Evolutionary conservation across 805 yeast species (phyloP).

Genomic region (Ogataea parapolymorpha): DNA sequence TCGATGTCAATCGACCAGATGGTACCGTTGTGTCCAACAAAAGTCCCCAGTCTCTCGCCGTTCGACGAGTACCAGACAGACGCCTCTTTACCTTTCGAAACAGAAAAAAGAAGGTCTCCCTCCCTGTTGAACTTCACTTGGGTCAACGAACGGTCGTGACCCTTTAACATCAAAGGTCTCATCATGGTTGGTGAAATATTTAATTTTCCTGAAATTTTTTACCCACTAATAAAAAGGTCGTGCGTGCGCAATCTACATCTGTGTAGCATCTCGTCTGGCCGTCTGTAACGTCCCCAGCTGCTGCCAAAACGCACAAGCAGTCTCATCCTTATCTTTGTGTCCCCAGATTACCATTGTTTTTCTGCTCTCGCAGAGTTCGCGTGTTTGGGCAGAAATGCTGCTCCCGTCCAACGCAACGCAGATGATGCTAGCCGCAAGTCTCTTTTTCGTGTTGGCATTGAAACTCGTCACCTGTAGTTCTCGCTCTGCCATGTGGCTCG

Average conservation of each 20-base stretch:
- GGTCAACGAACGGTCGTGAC: conserved; percentile 96
- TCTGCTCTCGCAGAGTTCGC: background rate
- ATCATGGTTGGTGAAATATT: conserved; percentile 32
- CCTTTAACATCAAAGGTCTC: conserved; percentile 76
- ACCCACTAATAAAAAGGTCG: conserved; percentile 6
- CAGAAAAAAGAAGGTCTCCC: conserved; percentile 90
- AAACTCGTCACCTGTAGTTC: conserved; percentile 1
- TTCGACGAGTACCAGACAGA: conserved; percentile 92
- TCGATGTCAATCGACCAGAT: conserved; percentile 93
- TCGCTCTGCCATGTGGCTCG: background rate
- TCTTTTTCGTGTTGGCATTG: conserved; percentile 1
- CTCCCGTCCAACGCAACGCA: background rate
- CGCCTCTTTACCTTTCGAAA: conserved; percentile 86
- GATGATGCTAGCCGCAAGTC: background rate
- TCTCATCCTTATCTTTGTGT: no score
- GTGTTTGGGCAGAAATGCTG: no score
- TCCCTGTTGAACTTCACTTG: conserved; percentile 94
- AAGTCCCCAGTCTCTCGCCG: conserved; percentile 96
- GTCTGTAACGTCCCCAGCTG: no score
- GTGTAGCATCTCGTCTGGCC: no score
- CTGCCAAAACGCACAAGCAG: no score
- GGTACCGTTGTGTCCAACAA: conserved; percentile 87
- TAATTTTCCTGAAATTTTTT: conserved; percentile 8
- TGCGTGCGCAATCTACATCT: background rate
- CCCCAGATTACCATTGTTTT: background rate